These are phyloP conservation scores for Mycena filopes DNA, from an alignment of 768 basidiomycete species.

Conservation along the genomic window DNA sequence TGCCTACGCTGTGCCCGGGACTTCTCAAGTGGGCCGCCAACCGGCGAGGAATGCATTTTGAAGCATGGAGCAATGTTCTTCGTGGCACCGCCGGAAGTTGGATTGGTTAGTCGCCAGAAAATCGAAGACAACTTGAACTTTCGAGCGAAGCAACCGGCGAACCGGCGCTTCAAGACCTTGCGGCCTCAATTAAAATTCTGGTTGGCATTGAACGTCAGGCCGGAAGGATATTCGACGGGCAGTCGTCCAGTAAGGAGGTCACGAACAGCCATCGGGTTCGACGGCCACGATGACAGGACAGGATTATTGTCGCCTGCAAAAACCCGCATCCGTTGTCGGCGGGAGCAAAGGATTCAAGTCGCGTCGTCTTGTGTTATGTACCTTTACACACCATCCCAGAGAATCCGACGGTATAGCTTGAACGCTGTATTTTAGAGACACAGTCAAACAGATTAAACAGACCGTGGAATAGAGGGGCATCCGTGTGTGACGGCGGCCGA, in stretches of 20 bases:
- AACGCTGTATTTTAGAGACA: not conserved
- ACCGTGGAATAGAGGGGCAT: conserved; percentile 11
- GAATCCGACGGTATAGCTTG: not conserved
- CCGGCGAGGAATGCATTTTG: too few species aligned
- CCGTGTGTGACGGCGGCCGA: conserved; percentile 20
- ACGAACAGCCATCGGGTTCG: not conserved
- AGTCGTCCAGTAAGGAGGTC: not conserved
- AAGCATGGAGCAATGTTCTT: too few species aligned
- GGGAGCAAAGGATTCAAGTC: too few species aligned
- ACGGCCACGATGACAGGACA: not conserved
- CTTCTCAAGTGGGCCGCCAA: not conserved
- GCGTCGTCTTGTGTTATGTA: too few species aligned
- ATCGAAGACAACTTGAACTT: too few species aligned
- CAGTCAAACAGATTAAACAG: not conserved
- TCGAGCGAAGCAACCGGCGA: not conserved
- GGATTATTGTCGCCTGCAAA: conserved; percentile 7
- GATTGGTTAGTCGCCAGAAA: too few species aligned
- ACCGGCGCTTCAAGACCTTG: not conserved
- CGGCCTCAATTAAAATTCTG: not conserved
- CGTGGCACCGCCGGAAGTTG: too few species aligned
- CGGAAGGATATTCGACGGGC: not conserved
- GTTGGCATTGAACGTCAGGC: not conserved
- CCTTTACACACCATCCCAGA: too few species aligned
- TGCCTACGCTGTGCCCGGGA: conserved; percentile 10
- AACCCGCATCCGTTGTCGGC: conserved; percentile 24